Evolutionary conservation across 2,329 filamentous ascomycete genomes (phyloP), one percentile per base, ranked within the genome.

Genomic region (Aspergillus fischeri): DNA sequence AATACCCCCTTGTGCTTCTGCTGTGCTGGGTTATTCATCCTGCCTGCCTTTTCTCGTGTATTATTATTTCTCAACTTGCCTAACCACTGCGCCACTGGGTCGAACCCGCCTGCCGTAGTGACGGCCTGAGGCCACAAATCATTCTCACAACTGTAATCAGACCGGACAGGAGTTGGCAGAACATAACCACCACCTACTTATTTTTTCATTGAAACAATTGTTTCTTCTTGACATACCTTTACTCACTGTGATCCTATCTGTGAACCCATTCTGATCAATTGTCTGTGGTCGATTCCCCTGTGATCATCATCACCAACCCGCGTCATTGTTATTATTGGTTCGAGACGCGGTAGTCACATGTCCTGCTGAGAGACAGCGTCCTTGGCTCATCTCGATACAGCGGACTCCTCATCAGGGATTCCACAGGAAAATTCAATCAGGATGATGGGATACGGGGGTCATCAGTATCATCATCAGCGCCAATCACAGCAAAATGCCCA

Each of bases 381-480:
- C 7, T 45, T 35, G 42, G 24, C 44, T 27, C 44, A 44, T 44
- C n/a, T 11, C 41, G 20, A 21, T 27, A 21, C 44, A 47, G 8
- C n/a, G 35, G 17, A n/a, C 49, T 51, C 28, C 58, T 56, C 56
- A 56, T 54, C 51, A 59, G 59, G 49, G 44, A 52, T 54, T 49
- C 38, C 56, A 54, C 3, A 52, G 49, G 45, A 51, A 56, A 53
- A 38, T 65, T 54, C 55, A 11, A 48, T 57, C 49, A 72, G 67
- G 51, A 73, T 73, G 70, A 73, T 73, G 70, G 67, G 67, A 53
- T 73, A 71, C 63, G 68, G 68, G 53, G 68, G 69, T 54, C 68
- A 68, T 54, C 60, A 64, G 24, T 71, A 68, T 52, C 64, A 70
- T 53, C 63, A 65, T 45, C 65, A 67, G 29, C 61, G 58, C 38